Percentiles rank a stretch among this genome's conserved stretches.
Conservation (phyloP, 305 asterid genomes). For the Caryopteris hybrid region DNA sequence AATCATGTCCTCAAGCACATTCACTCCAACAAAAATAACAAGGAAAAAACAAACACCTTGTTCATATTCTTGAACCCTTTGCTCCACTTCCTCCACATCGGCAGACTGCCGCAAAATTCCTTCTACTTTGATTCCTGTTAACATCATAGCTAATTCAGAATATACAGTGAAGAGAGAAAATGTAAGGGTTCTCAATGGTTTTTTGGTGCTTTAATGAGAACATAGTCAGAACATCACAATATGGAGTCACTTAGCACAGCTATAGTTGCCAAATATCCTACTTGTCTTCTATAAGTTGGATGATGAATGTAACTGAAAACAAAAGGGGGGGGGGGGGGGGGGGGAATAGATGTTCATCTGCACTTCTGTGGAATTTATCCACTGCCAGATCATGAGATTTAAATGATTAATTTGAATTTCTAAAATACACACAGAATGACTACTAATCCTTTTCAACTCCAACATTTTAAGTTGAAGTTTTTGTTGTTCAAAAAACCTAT, state of each 20-base stretch:
- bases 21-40: conserved; percentile 8
- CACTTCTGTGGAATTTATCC: not conserved
- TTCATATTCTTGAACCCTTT: conserved; percentile 91
- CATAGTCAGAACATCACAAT: not conserved
- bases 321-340: no score
- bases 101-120: conserved; percentile 97
- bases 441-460: conserved; percentile 3
- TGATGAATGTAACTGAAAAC: conserved; percentile 1
- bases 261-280: not conserved
- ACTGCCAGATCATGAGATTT: not conserved
- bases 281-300: not conserved
- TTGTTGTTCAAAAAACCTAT: not conserved
- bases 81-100: conserved; percentile 95
- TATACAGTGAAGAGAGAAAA: conserved; percentile 7
- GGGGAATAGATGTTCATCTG: no score
- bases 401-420: not conserved
- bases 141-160: conserved; percentile 34
- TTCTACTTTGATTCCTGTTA: conserved; percentile 80
- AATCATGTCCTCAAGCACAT: conserved; percentile 2
- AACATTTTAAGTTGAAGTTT: not conserved
- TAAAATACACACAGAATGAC: not conserved
- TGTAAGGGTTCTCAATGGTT: not conserved
- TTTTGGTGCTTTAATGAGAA: conserved; percentile 3
- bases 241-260: conserved; percentile 15
- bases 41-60: conserved; percentile 60